Base-by-base conservation (phyloP, 305 asterid genomes). In the Fraxinus floribunda region DNA sequence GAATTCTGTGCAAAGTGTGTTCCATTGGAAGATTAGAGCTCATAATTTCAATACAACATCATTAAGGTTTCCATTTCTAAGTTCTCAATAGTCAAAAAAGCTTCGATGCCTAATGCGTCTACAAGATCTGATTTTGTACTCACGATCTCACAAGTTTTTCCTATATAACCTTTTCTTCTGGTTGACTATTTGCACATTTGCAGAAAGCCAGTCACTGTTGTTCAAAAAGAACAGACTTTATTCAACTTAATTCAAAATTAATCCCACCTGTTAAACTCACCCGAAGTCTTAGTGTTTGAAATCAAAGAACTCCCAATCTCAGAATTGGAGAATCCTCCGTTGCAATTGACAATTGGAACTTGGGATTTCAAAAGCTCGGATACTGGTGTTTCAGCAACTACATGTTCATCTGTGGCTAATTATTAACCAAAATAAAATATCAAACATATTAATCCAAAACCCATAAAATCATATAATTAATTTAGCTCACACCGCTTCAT, bases 351-450 rank as follows among this genome's bases (percentile, higher is more conserved):
- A 72, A 64, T 78, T 34, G 86, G 64, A 86, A 79, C 84, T 76
- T 86, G 78, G 38, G 80, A 32, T 55, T 85, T 86, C 70, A 79
- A 64, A 66, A 80, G 81, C 83, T 93, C 94, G 1, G 93, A 86
- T 29, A 87, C 81, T 16, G 96, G 97, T 9, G 96, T 91, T 84
- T 91, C 98, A 16, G 85, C 90, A 90, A 30, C 96, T 76, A 91
- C 77, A 13, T 83, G 87, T 81, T 86, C 84, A 78, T 86, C 88
- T 24, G 79, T 49, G 24, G 85, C 88, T 52, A 87, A 82, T 79
- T 70, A 83, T 81, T 75, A 88, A 85, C 86, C 91, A 83, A 39
- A 10, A 66, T 80, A 80, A 78, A 68, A 77, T 20, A 83, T 10
- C 55, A 49, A 83, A 41, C 77, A 77, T n/a, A 66, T 83, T 75